A percentile compares a stretch with the other conserved stretches of the same genome.
These are phyloP conservation scores for Mycena vitilis DNA, from an alignment of 768 basidiomycete species.

Conservation along the genomic window DNA sequence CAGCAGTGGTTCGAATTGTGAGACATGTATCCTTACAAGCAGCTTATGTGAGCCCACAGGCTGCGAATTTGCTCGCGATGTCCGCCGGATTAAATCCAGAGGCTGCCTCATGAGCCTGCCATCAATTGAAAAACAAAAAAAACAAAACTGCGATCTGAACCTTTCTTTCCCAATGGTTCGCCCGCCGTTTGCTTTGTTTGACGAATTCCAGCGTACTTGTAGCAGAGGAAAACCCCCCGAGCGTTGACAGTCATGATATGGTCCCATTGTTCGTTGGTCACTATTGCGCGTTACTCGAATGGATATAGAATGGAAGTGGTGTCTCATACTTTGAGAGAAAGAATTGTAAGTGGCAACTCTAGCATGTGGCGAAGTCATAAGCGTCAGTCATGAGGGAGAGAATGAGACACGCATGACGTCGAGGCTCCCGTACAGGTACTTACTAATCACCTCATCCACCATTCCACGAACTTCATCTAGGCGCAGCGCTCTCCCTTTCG, in stretches of 20 bases:
- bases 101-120: too few species aligned
- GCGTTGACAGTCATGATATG: conserved; percentile 44
- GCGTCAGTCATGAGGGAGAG: neutral
- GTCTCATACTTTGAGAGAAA: conserved; percentile 26
- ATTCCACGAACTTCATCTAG: conserved; percentile 48
- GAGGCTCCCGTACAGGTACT: conserved; percentile 49
- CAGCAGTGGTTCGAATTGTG: too few species aligned
- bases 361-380: conserved; percentile 47
- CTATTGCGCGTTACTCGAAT: conserved; percentile 18
- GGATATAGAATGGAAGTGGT: too few species aligned
- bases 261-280: conserved; percentile 42
- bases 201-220: conserved; percentile 53
- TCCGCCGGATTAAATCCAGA: too few species aligned
- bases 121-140: too few species aligned
- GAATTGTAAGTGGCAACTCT: conserved; percentile 29
- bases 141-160: too few species aligned
- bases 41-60: too few species aligned
- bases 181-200: conserved; percentile 53
- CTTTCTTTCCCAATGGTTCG: conserved; percentile 55
- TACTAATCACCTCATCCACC: conserved; percentile 41
- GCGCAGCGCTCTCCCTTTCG: conserved; percentile 31
- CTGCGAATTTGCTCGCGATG: too few species aligned
- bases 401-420: conserved; percentile 30
- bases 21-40: too few species aligned
- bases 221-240: conserved; percentile 49